These are phyloP conservation scores for Aureococcus anophagefferens DNA, from an alignment of 108 stramenopile species.

Conservation along the genomic window DNA sequence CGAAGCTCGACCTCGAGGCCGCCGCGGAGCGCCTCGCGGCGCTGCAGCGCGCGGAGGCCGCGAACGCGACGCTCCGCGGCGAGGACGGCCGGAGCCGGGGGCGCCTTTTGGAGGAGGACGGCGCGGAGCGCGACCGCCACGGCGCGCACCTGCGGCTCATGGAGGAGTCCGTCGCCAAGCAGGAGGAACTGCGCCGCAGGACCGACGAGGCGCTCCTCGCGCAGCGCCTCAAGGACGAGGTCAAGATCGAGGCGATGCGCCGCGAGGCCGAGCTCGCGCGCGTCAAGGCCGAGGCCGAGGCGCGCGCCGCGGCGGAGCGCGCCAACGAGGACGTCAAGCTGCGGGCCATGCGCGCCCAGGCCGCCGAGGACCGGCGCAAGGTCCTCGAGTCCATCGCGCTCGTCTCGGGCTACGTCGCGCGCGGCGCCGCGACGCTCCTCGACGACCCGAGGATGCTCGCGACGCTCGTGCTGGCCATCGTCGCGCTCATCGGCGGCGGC, in stretches of 20 bases:
- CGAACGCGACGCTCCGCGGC: background rate
- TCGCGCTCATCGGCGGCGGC: constrained; percentile 32
- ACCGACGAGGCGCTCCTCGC: constrained; percentile 19
- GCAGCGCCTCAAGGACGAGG: constrained; percentile 14
- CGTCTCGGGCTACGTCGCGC: constrained; percentile 16
- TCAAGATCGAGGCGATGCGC: constrained; percentile 17
- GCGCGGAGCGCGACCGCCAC: constrained; percentile 35
- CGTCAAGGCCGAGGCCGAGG: constrained; percentile 49
- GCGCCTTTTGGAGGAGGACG: constrained; percentile 27
- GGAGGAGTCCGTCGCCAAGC: background rate
- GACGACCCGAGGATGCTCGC: constrained; percentile 12
- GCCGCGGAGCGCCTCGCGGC: background rate
- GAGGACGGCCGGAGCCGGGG: constrained; percentile 9
- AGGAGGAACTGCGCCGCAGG: constrained; percentile 20
- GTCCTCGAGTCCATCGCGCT: constrained; percentile 52
- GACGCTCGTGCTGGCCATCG: constrained; percentile 26
- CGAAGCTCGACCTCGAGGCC: constrained; percentile 27
- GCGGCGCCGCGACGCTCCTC: constrained; percentile 10
- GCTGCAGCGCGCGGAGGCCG: background rate
- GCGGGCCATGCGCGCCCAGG: constrained; percentile 48
- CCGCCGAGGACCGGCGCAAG: constrained; percentile 50
- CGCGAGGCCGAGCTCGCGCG: constrained; percentile 24
- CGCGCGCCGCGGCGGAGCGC: constrained; percentile 55
- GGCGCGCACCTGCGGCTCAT: constrained; percentile 10
- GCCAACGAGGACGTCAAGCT: constrained; percentile 62